A percentile compares a stretch with the other conserved stretches of the same genome.
Conservation (phyloP, 2,329 filamentous ascomycete genomes). For the Ophiostoma quercus region DNA sequence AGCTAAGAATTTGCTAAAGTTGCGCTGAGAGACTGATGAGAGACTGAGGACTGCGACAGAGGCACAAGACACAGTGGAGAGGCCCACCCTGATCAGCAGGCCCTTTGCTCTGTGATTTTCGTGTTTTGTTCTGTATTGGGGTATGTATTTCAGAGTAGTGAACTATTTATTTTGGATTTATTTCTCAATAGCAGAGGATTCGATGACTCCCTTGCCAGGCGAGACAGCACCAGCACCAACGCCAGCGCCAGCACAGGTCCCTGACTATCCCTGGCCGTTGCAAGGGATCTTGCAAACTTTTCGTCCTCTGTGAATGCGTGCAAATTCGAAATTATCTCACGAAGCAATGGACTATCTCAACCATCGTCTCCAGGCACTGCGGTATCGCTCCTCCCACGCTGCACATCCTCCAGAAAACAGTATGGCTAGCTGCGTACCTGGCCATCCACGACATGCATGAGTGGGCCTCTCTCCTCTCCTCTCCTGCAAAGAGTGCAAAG, state of each 20-base stretch:
- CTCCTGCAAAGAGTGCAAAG: not conserved
- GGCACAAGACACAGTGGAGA: slow-evolving; percentile 6
- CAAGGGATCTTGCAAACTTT: not conserved
- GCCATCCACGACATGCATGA: slow-evolving; percentile 24
- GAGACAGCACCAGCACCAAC: not conserved
- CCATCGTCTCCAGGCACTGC: not conserved
- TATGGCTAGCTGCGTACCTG: slow-evolving; percentile 20
- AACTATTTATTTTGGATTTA: not conserved
- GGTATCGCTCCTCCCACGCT: slow-evolving; percentile 4
- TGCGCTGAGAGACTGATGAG: not conserved
- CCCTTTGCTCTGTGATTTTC: slow-evolving; percentile 18
- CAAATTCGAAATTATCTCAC: not conserved
- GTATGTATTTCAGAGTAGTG: not conserved
- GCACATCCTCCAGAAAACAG: not conserved
- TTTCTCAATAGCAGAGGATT: not conserved
- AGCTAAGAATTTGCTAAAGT: no score
- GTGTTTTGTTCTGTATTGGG: slow-evolving; percentile 2
- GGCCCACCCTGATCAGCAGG: slow-evolving; percentile 23
- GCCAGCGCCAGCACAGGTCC: not conserved
- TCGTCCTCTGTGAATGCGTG: not conserved
- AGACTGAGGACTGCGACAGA: not conserved
- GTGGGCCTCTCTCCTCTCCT: slow-evolving; percentile 18
- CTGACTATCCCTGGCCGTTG: slow-evolving; percentile 3
- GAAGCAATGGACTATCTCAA: not conserved
- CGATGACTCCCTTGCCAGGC: not conserved